Percentiles rank a stretch among this genome's conserved stretches.
These are phyloP conservation scores for Suillus alpinus DNA, from an alignment of 768 basidiomycete species.

Conservation along the genomic window DNA sequence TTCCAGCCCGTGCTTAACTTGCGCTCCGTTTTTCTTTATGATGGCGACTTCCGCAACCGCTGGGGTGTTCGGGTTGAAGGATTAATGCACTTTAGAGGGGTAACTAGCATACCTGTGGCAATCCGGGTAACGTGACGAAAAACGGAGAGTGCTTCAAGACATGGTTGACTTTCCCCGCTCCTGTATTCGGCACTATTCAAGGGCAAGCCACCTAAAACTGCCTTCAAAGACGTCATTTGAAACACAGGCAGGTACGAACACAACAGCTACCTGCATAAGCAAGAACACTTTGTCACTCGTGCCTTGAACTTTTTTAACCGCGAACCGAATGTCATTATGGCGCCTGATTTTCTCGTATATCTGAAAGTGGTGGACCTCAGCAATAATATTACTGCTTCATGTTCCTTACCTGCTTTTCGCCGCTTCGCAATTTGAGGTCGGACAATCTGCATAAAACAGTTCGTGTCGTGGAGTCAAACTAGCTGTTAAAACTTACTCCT, in stretches of 20 bases:
- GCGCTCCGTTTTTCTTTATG: conserved; percentile 58
- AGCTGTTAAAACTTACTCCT: conserved; percentile 50
- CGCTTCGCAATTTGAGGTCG: conserved; percentile 65
- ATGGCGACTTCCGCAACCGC: conserved; percentile 79
- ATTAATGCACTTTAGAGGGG: background rate
- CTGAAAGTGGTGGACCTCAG: conserved; percentile 19
- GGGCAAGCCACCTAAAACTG: conserved; percentile 68
- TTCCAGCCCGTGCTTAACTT: conserved; percentile 73
- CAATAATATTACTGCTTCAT: background rate
- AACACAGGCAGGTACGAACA: background rate
- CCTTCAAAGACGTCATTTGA: conserved; percentile 39
- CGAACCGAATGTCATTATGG: conserved; percentile 79
- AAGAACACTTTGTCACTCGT: conserved; percentile 78
- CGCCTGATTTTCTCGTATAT: conserved; percentile 65
- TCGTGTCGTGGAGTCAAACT: background rate
- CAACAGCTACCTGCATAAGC: conserved; percentile 62
- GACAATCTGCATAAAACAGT: conserved; percentile 46
- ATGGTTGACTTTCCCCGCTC: conserved; percentile 65
- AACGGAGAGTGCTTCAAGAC: conserved; percentile 64
- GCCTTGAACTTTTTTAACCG: conserved; percentile 65
- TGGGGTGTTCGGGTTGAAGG: conserved; percentile 27
- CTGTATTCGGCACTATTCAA: conserved; percentile 69
- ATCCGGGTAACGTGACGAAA: conserved; percentile 79
- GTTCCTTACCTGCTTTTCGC: conserved; percentile 65
- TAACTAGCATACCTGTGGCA: conserved; percentile 53